Evolutionary conservation across 768 basidiomycete species (phyloP).

Genomic region (Lactarius psammicola): DNA sequence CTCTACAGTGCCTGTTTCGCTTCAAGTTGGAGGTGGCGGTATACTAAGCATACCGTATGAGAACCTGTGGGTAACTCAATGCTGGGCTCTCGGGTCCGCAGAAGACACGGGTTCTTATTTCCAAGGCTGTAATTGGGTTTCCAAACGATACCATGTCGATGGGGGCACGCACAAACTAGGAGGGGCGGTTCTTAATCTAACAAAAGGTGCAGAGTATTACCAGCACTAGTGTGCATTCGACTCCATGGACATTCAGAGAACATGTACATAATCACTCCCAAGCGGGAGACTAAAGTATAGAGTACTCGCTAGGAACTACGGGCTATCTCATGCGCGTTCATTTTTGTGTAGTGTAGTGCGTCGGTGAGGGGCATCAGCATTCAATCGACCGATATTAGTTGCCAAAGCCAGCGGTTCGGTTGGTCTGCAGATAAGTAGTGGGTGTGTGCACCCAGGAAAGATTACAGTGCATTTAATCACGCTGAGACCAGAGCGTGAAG

Average conservation of each 20-base stretch:
- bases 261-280: not conserved
- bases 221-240: no score
- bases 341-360: not conserved
- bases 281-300: not conserved
- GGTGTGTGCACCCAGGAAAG: not conserved
- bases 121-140: slow-evolving; percentile 58
- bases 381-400: not conserved
- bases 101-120: slow-evolving; percentile 55
- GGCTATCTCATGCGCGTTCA: not conserved
- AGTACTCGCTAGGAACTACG: not conserved
- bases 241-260: not conserved
- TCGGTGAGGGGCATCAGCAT: not conserved
- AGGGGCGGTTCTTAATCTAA: no score
- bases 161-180: no score
- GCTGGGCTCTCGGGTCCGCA: slow-evolving; percentile 41
- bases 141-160: slow-evolving; percentile 44
- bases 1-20: no score
- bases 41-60: no score
- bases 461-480: slow-evolving; percentile 22
- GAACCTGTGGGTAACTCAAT: no score
- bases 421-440: not conserved
- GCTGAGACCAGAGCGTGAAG: slow-evolving; percentile 87
- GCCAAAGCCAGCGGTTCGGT: not conserved
- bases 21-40: no score
- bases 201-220: no score